phyloP scores from a whole-genome alignment of 306 rosid species.

The Trichosanthes truncata region DNA sequence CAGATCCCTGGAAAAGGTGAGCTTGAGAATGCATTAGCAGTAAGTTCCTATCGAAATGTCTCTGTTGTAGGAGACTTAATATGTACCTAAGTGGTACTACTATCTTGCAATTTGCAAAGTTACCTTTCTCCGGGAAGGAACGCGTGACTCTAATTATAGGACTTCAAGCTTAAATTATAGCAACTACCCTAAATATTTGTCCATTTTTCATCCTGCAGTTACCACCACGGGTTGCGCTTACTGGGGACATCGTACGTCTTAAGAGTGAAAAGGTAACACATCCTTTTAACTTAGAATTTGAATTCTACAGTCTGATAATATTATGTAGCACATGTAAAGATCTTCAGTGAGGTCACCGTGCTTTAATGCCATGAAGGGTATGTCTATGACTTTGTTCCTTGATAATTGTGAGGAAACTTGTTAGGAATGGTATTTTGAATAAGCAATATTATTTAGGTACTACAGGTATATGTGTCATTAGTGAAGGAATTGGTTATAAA shows the following conservation, averaged over 20 bases:
- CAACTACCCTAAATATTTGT: slow-evolving; percentile 10
- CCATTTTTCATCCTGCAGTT: slow-evolving; percentile 41
- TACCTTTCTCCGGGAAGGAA: background rate
- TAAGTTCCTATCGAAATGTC: background rate
- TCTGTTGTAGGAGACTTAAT: slow-evolving; percentile 9
- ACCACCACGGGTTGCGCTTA: slow-evolving; percentile 76
- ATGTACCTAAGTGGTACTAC: background rate
- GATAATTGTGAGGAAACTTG: background rate
- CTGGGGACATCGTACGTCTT: slow-evolving; percentile 71
- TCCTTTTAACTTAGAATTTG: background rate
- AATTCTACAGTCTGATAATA: background rate
- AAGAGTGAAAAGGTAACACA: slow-evolving; percentile 54
- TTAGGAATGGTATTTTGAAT: background rate
- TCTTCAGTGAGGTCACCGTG: background rate
- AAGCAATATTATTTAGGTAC: background rate
- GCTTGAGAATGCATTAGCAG: background rate
- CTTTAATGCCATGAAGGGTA: background rate
- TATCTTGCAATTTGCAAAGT: background rate
- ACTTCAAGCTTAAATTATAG: background rate
- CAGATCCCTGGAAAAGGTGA: slow-evolving; percentile 53
- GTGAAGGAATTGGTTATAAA: background rate
- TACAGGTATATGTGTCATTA: background rate
- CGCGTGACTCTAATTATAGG: background rate
- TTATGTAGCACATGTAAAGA: background rate
- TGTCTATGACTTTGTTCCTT: background rate